Conservation (phyloP, 179 eudicot genomes). For the Corrigiola litoralis region DNA sequence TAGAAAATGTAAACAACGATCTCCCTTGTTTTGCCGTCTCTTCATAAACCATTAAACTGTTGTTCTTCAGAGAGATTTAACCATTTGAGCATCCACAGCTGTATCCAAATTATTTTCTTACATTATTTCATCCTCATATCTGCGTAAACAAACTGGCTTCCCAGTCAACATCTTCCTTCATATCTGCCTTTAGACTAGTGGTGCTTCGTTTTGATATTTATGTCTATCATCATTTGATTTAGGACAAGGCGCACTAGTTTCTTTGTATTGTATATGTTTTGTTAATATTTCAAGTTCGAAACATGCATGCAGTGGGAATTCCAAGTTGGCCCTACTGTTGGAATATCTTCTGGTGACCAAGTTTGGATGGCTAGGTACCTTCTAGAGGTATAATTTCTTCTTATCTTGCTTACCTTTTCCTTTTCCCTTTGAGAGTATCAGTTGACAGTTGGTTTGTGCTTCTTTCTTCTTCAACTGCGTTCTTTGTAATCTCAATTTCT, state of each 20-base stretch:
- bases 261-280: too few species aligned
- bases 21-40: background rate
- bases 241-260: background rate
- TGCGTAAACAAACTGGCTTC: too few species aligned
- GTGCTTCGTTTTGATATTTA: too few species aligned
- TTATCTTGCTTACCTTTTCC: background rate
- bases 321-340: conserved; percentile 64
- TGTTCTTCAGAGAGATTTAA: too few species aligned
- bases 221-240: too few species aligned
- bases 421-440: background rate
- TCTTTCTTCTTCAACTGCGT: background rate
- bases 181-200: too few species aligned
- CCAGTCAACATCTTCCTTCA: too few species aligned
- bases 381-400: conserved; percentile 43
- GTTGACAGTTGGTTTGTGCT: background rate
- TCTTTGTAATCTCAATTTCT: background rate
- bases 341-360: conserved; percentile 63
- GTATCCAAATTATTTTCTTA: too few species aligned
- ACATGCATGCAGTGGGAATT: conserved; percentile 51
- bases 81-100: too few species aligned
- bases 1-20: background rate
- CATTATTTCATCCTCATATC: too few species aligned
- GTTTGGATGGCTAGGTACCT: conserved; percentile 69
- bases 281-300: background rate
- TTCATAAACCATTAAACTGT: too few species aligned